phyloP scores from a whole-genome alignment of 352 stramenopile species.

The Peronospora destructor region DNA sequence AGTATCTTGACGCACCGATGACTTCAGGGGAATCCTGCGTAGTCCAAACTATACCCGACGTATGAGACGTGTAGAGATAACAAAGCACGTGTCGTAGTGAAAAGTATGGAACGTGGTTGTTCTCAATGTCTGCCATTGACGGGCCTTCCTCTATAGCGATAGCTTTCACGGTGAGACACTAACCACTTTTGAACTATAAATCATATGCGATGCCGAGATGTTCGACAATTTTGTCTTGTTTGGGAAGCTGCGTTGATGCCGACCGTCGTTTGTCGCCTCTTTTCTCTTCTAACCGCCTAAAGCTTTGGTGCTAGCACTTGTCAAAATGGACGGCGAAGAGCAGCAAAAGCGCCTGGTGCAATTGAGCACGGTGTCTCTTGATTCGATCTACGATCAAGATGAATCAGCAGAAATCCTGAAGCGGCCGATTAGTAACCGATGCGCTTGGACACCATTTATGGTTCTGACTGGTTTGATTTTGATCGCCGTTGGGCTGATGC shows the following conservation, averaged over 20 bases:
- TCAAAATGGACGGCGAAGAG: constrained; percentile 18
- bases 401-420: constrained; percentile 1
- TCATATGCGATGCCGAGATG: neutral
- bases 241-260: constrained; percentile 22
- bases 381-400: constrained; percentile 16
- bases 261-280: neutral
- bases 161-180: neutral
- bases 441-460: constrained; percentile 10
- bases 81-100: too few species aligned
- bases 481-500: constrained; percentile 17
- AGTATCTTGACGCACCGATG: constrained; percentile 35
- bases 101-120: too few species aligned
- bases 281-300: constrained; percentile 5
- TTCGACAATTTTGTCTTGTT: constrained; percentile 4
- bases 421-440: neutral
- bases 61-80: constrained; percentile 1
- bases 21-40: constrained; percentile 22
- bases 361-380: constrained; percentile 27
- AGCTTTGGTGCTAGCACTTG: constrained; percentile 13
- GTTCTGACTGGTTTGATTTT: constrained; percentile 14
- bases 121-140: neutral
- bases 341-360: constrained; percentile 13
- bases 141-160: neutral
- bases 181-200: neutral
- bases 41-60: constrained; percentile 1